phyloP scores from a whole-genome alignment of 1,284 basidiomycete species.

The Sanghuangporus baumii region DNA sequence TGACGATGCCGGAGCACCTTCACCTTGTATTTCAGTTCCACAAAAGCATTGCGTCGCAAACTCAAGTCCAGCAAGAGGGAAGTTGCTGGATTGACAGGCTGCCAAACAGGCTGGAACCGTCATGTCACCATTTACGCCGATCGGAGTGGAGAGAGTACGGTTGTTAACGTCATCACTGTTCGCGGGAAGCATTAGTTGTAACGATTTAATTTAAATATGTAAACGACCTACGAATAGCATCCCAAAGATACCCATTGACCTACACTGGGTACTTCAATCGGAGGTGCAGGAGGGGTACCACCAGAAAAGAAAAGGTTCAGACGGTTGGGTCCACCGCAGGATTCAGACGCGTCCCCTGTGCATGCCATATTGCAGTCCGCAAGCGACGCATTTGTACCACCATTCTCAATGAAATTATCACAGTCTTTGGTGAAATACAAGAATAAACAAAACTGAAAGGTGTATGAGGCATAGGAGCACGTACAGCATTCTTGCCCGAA shows the following conservation, averaged over 20 bases:
- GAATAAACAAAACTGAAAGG: not conserved
- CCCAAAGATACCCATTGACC: constrained; percentile 61
- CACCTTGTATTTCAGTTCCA: constrained; percentile 40
- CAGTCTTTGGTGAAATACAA: constrained; percentile 17
- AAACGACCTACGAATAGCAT: constrained; percentile 53
- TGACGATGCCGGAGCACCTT: constrained; percentile 39
- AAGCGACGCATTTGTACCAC: constrained; percentile 16
- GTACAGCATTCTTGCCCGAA: constrained; percentile 23
- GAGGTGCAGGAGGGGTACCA: constrained; percentile 43
- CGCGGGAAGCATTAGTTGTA: constrained; percentile 14
- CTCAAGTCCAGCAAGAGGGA: constrained; percentile 25
- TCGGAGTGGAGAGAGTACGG: constrained; percentile 18
- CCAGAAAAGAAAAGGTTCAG: constrained; percentile 64
- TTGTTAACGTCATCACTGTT: constrained; percentile 21
- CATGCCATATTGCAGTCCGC: constrained; percentile 52
- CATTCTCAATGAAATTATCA: constrained; percentile 20
- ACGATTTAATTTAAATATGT: constrained; percentile 42
- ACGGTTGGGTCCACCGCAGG: constrained; percentile 54
- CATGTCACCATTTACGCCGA: constrained; percentile 21
- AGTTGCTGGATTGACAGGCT: constrained; percentile 22
- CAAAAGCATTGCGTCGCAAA: constrained; percentile 49
- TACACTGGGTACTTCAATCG: constrained; percentile 42
- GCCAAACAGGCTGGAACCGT: constrained; percentile 26
- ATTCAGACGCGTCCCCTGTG: constrained; percentile 49
- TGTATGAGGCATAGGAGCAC: not conserved